phyloP scores from a whole-genome alignment of 192 early-diverging fungal genomes.

The Coemansia javaensis region DNA sequence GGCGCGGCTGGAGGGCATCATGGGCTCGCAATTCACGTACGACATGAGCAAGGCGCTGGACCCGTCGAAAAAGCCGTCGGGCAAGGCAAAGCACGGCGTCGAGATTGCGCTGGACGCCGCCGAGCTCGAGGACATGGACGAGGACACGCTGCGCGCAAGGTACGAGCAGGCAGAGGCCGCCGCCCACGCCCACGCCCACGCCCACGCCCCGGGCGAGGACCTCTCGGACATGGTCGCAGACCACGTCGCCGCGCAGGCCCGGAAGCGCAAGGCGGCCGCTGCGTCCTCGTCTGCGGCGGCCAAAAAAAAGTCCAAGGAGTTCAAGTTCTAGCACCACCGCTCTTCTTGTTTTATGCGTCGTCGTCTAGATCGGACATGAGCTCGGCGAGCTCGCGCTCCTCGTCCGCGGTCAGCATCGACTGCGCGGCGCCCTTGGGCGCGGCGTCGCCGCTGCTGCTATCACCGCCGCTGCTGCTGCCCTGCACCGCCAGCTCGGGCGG shows the following conservation, averaged over 20 bases:
- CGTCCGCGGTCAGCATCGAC: constrained; percentile 77
- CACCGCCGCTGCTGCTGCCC: constrained; percentile 2
- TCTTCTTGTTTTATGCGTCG: not conserved
- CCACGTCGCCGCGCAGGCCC: constrained; percentile 64
- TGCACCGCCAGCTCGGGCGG: constrained; percentile 15
- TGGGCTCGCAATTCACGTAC: constrained; percentile 93
- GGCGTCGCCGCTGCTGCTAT: too few relatives aligned
- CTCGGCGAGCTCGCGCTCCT: constrained; percentile 83
- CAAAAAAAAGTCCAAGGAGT: constrained; percentile 47
- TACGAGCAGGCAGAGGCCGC: constrained; percentile 71
- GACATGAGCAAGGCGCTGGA: constrained; percentile 57
- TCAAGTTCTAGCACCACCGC: constrained; percentile 28
- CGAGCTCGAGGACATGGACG: constrained; percentile 77
- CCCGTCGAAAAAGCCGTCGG: constrained; percentile 41
- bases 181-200: constrained; percentile 10
- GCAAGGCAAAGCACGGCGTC: constrained; percentile 52
- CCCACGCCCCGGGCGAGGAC: constrained; percentile 57
- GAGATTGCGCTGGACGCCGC: constrained; percentile 87
- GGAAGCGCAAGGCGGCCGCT: constrained; percentile 66
- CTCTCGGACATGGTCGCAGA: constrained; percentile 86
- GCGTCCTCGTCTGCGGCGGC: constrained; percentile 27
- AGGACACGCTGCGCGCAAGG: constrained; percentile 66
- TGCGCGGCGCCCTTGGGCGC: constrained; percentile 1
- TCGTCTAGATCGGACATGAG: constrained; percentile 70
- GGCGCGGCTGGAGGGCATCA: constrained; percentile 69